A percentile compares a stretch with the other conserved stretches of the same genome.
These are phyloP conservation scores for Farysia itapuensis DNA, from an alignment of 1,284 basidiomycete genomes.

Conservation along the genomic window DNA sequence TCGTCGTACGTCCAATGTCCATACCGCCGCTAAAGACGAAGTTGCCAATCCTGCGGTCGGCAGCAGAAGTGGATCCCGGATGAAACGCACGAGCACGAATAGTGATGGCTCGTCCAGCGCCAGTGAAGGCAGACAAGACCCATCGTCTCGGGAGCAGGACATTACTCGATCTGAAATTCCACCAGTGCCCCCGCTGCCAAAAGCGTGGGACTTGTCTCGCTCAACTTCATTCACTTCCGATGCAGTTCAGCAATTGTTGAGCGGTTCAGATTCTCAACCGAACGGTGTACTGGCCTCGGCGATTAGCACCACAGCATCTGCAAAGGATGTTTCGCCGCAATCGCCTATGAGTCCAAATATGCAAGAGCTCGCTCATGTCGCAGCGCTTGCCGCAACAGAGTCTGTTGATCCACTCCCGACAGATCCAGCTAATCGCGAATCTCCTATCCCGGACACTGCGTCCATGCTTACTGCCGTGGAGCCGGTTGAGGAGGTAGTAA, in stretches of 20 bases:
- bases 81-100: conserved; percentile 32
- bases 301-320: conserved; percentile 14
- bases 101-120: conserved; percentile 19
- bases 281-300: conserved; percentile 26
- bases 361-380: conserved; percentile 31
- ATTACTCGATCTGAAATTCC: conserved; percentile 66
- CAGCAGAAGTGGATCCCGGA: conserved; percentile 12
- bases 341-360: conserved; percentile 30
- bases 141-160: conserved; percentile 3
- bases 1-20: conserved; percentile 13
- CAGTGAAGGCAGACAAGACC: not conserved
- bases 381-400: conserved; percentile 10
- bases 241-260: conserved; percentile 11
- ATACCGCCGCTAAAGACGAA: conserved; percentile 5
- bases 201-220: conserved; percentile 78
- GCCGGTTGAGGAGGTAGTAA: too few relatives aligned
- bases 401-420: too few relatives aligned
- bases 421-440: too few relatives aligned
- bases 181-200: conserved; percentile 93
- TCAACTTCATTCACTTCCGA: conserved; percentile 63
- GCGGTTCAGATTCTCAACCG: conserved; percentile 12
- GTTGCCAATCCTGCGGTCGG: conserved; percentile 12
- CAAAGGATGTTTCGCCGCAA: conserved; percentile 20
- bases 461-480: too few relatives aligned
- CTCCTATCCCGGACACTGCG: too few relatives aligned